Conservation (phyloP, 768 basidiomycete species). For the Rhodotorula diobovata region DNA sequence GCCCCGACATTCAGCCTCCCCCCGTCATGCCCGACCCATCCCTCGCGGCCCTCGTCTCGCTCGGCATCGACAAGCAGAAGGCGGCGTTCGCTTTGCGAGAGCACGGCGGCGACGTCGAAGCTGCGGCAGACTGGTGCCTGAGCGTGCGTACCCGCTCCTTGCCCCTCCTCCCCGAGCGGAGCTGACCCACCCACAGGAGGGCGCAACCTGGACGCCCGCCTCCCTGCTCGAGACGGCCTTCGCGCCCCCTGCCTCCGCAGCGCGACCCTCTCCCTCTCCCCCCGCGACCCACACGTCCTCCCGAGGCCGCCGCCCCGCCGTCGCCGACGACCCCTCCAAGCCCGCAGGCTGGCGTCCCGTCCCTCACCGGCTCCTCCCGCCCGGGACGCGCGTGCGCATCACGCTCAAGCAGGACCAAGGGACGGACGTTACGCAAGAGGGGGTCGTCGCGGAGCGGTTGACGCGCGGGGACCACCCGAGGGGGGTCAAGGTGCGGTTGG, state of each 20-base stretch:
- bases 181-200: conserved; percentile 13
- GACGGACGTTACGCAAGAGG: conserved; percentile 28
- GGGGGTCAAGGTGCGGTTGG: conserved; percentile 33
- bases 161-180: too few species aligned
- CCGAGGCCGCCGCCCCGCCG: background rate
- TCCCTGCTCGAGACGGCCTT: conserved; percentile 2
- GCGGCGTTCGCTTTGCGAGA: conserved; percentile 21
- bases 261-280: background rate
- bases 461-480: conserved; percentile 35
- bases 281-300: background rate
- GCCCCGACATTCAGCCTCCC: too few species aligned
- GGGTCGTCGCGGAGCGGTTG: conserved; percentile 19
- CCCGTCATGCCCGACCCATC: background rate
- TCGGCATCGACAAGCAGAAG: conserved; percentile 17
- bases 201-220: conserved; percentile 27
- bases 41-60: conserved; percentile 5
- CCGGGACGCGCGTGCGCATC: conserved; percentile 16
- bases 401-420: conserved; percentile 35
- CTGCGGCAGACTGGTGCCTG: conserved; percentile 33
- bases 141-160: conserved; percentile 1
- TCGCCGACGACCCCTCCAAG: background rate
- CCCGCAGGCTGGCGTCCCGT: conserved; percentile 8
- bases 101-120: conserved; percentile 20
- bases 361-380: conserved; percentile 1
- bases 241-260: background rate